Evolutionary conservation across 1,139 yeast genomes (phyloP).

Genomic region (Yamadazyma conglobata): DNA sequence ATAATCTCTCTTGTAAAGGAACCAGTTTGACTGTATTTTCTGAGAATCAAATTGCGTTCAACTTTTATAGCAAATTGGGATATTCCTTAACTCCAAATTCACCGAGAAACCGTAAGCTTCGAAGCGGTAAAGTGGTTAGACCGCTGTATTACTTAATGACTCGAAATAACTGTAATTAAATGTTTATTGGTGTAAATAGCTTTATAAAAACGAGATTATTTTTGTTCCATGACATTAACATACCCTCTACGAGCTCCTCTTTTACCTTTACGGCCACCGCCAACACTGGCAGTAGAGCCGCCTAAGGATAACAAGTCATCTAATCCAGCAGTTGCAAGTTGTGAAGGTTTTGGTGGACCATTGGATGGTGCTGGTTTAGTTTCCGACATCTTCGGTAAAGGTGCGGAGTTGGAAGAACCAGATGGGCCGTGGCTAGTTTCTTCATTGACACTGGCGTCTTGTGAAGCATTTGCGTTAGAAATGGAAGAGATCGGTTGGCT

Average conservation of each 20-base stretch:
- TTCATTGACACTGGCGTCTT: too few relatives aligned
- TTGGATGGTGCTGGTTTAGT: too few relatives aligned
- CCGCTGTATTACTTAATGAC: conserved; percentile 26
- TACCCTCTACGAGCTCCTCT: conserved; percentile 73
- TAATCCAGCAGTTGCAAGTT: conserved; percentile 49
- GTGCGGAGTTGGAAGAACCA: neutral
- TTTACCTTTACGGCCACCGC: conserved; percentile 50
- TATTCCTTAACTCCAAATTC: conserved; percentile 38
- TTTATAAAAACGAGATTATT: too few relatives aligned
- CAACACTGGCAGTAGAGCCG: conserved; percentile 31
- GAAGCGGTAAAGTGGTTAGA: conserved; percentile 35
- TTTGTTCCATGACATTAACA: conserved; percentile 65
- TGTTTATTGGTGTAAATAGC: too few relatives aligned
- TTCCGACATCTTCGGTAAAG: conserved; percentile 7
- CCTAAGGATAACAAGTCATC: conserved; percentile 65
- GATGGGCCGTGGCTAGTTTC: neutral
- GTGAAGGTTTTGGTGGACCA: conserved; percentile 11
- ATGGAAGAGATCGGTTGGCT: too few relatives aligned
- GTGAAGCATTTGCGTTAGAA: too few relatives aligned
- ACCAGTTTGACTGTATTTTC: conserved; percentile 51
- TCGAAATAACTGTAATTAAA: conserved; percentile 5
- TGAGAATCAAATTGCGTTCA: conserved; percentile 38
- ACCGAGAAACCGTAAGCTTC: conserved; percentile 38
- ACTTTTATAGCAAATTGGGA: conserved; percentile 43
- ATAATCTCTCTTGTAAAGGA: conserved; percentile 17